phyloP scores from a whole-genome alignment of 2,329 filamentous ascomycete genomes.

The Pseudogymnoascus sp. region DNA sequence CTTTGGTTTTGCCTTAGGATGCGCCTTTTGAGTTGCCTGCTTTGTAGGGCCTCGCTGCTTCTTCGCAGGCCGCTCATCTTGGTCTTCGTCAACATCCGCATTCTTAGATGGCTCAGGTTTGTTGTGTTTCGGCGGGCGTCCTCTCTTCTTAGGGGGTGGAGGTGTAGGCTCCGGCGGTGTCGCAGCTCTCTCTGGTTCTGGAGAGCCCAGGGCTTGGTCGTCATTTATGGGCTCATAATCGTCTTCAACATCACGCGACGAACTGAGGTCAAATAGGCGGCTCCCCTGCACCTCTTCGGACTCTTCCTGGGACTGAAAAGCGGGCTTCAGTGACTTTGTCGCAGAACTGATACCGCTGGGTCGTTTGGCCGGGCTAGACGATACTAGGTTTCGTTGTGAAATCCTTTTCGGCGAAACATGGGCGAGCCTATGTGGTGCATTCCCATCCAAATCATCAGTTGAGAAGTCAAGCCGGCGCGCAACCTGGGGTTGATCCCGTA shows the following conservation, averaged over 20 bases:
- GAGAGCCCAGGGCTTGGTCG: not conserved
- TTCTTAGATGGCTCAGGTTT: conserved; percentile 11
- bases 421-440: conserved; percentile 3
- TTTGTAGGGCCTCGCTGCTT: conserved; percentile 13
- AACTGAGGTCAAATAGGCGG: conserved; percentile 1
- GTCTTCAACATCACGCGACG: not conserved
- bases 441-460: conserved; percentile 17
- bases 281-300: not conserved
- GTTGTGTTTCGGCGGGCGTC: conserved; percentile 13
- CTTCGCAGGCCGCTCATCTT: conserved; percentile 30
- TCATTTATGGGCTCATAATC: not conserved
- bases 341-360: not conserved
- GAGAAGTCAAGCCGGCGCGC: conserved; percentile 27
- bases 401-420: not conserved
- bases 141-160: conserved; percentile 18
- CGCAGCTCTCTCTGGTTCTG: not conserved
- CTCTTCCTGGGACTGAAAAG: not conserved
- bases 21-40: not conserved
- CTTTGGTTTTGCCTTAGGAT: conserved; percentile 9
- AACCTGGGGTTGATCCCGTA: conserved; percentile 20
- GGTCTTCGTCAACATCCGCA: conserved; percentile 26
- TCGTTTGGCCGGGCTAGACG: not conserved
- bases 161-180: conserved; percentile 14
- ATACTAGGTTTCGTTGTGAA: conserved; percentile 17
- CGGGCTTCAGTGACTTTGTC: not conserved